Evolutionary conservation across 116 monocot genomes (phyloP).

Genomic region (Iris pallida): DNA sequence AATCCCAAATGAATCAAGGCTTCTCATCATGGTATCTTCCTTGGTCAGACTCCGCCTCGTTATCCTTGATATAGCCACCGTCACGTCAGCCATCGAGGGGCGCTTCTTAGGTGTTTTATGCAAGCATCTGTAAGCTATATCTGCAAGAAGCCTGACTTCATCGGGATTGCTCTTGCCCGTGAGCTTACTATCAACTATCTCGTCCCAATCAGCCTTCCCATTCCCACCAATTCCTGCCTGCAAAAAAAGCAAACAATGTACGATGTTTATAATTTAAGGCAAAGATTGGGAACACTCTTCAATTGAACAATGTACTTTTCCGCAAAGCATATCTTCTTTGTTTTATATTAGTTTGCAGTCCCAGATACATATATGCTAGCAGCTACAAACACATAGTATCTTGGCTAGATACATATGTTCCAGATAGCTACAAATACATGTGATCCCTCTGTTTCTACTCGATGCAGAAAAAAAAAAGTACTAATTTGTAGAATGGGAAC

Average conservation of each 20-base stretch:
- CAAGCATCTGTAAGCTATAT: slow-evolving; percentile 62
- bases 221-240: slow-evolving; percentile 68
- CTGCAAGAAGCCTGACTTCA: slow-evolving; percentile 58
- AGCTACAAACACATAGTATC: no score
- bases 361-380: no score
- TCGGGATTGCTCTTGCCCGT: slow-evolving; percentile 31
- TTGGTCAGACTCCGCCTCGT: slow-evolving; percentile 21
- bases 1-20: slow-evolving; percentile 22
- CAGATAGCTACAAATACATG: no score
- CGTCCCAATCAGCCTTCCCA: slow-evolving; percentile 75
- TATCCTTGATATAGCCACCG: slow-evolving; percentile 58
- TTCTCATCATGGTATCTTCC: slow-evolving; percentile 19
- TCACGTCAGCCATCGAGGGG: slow-evolving; percentile 66
- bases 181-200: slow-evolving; percentile 82
- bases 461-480: no score
- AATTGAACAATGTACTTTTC: no score
- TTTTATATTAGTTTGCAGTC: no score
- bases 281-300: no score
- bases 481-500: no score
- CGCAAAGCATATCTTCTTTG: no score
- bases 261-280: not conserved
- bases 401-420: no score
- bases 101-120: slow-evolving; percentile 66
- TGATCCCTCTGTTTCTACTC: no score
- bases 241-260: slow-evolving; percentile 2